Evolutionary conservation across 2,329 filamentous ascomycete genomes (phyloP).

Genomic region (Geosmithia putterillii): DNA sequence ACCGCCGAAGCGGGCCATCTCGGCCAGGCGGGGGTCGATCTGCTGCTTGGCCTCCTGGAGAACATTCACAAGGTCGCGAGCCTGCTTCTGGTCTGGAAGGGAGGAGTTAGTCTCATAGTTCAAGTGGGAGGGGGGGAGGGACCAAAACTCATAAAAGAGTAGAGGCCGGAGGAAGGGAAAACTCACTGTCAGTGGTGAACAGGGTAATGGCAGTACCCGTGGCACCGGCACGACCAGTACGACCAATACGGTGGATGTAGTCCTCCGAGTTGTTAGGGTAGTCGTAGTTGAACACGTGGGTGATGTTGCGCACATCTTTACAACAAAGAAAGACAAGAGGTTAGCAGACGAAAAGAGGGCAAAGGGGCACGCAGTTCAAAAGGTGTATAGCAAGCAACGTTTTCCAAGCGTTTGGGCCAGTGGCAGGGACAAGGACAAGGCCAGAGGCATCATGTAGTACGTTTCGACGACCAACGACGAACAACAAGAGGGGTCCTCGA

Average conservation of each 20-base stretch:
- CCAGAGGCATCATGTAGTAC: not conserved
- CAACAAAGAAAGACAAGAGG: slow-evolving; percentile 37
- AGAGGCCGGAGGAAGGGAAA: not conserved
- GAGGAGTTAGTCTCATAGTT: slow-evolving; percentile 19
- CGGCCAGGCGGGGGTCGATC: slow-evolving; percentile 86
- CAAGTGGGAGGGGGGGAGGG: not conserved
- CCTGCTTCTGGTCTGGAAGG: slow-evolving; percentile 72
- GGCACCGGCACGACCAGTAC: slow-evolving; percentile 89
- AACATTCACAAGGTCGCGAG: slow-evolving; percentile 88
- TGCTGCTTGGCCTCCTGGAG: slow-evolving; percentile 96
- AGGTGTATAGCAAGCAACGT: slow-evolving; percentile 33
- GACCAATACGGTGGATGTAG: slow-evolving; percentile 93
- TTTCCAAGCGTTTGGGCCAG: slow-evolving; percentile 45
- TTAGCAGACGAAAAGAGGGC: slow-evolving; percentile 56
- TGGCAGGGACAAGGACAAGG: too few relatives aligned
- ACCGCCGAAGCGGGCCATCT: slow-evolving; percentile 90
- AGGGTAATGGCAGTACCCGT: slow-evolving; percentile 95
- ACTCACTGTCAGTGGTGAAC: slow-evolving; percentile 98
- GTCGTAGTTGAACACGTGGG: slow-evolving; percentile 99
- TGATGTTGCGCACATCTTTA: slow-evolving; percentile 99
- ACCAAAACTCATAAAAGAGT: not conserved
- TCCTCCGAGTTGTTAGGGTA: slow-evolving; percentile 99
- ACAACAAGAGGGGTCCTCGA: too few relatives aligned
- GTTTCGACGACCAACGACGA: too few relatives aligned
- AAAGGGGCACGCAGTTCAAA: too few relatives aligned